Conservation (phyloP, 768 basidiomycete species). For the Termitomyces sp. region DNA sequence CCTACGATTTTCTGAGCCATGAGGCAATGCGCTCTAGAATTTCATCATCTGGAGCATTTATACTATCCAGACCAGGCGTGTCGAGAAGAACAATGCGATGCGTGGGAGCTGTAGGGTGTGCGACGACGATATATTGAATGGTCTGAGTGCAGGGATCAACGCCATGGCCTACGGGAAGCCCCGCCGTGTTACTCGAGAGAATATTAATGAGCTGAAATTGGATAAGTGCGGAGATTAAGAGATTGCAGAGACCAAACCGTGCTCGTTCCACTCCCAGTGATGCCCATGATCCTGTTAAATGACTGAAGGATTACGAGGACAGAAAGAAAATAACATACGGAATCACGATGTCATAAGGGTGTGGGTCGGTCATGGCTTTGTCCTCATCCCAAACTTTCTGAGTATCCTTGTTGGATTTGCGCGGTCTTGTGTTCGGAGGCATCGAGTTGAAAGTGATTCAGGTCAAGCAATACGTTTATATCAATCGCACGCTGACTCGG, state of each 20-base stretch:
- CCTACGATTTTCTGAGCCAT: conserved; percentile 10
- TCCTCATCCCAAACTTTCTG: conserved; percentile 4
- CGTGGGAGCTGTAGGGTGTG: conserved; percentile 8
- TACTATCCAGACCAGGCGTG: conserved; percentile 11
- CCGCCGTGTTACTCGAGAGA: neutral
- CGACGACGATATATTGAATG: conserved; percentile 1
- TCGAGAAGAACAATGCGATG: conserved; percentile 10
- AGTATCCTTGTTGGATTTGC: neutral
- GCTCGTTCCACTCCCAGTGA: conserved; percentile 13
- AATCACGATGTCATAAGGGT: conserved; percentile 13
- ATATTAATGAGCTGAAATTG: conserved; percentile 8
- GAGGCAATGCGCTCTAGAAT: conserved; percentile 6
- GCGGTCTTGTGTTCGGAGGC: conserved; percentile 2
- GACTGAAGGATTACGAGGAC: neutral
- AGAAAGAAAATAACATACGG: conserved; percentile 5
- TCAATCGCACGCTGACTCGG: neutral
- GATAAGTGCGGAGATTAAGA: neutral
- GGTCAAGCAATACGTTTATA: conserved; percentile 1
- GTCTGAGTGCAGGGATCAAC: conserved; percentile 9
- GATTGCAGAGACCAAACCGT: conserved; percentile 1
- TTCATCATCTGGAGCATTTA: conserved; percentile 4
- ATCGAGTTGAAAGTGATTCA: neutral
- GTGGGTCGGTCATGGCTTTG: conserved; percentile 4
- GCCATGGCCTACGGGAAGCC: conserved; percentile 8
- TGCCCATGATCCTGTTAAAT: conserved; percentile 7